These are phyloP conservation scores for Talaromyces liani DNA, from an alignment of 495 filamentous ascomycete genomes.

Conservation along the genomic window DNA sequence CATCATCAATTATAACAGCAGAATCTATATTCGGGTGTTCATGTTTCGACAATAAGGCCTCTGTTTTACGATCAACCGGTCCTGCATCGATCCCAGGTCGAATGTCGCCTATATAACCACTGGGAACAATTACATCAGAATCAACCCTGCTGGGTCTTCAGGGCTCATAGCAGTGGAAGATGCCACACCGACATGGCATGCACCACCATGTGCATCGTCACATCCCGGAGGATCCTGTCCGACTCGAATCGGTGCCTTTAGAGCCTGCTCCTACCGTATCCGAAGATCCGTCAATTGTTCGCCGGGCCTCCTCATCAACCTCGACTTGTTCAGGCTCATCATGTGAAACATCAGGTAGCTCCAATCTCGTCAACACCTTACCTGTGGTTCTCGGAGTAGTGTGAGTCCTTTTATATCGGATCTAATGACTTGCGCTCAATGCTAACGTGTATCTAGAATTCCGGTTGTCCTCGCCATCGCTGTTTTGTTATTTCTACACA, in stretches of 20 bases:
- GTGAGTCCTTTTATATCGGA: conserved; percentile 47
- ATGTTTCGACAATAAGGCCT: neutral
- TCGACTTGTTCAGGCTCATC: conserved; percentile 8
- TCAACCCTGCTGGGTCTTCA: neutral
- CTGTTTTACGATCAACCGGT: neutral
- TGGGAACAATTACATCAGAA: neutral
- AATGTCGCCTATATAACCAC: neutral
- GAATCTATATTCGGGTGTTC: neutral
- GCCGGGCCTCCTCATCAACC: neutral
- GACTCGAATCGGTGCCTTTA: conserved; percentile 12
- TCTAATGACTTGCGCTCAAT: neutral
- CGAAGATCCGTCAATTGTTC: neutral
- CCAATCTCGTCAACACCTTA: conserved; percentile 52
- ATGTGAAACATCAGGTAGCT: conserved; percentile 51
- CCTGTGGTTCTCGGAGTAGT: conserved; percentile 74
- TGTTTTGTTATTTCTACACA: conserved; percentile 69
- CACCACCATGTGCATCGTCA: conserved; percentile 6
- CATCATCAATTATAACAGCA: neutral
- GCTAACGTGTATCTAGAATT: conserved; percentile 49
- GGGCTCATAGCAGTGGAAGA: neutral
- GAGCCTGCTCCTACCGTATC: conserved; percentile 22
- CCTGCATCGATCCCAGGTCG: neutral
- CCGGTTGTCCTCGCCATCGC: conserved; percentile 62
- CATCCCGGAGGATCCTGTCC: neutral
- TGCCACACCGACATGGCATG: conserved; percentile 4